Percentiles rank a stretch among this genome's conserved stretches.
phyloP scores from a whole-genome alignment of 176 grass and related monocot species.

The Oryza glumipatula region DNA sequence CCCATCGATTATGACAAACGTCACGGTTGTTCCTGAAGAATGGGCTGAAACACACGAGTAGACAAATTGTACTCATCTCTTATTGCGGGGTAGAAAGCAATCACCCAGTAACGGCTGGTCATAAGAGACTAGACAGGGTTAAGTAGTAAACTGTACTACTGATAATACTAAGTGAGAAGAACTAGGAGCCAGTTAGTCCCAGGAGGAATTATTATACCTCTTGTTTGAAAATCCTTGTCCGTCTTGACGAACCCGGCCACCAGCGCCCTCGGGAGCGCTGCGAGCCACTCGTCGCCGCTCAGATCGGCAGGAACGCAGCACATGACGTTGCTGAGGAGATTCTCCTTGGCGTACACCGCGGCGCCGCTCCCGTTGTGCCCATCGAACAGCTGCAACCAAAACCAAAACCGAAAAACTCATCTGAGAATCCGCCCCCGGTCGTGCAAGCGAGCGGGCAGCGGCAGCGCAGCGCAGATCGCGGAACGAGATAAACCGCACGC shows the following conservation, averaged over 20 bases:
- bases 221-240: slow-evolving; percentile 90
- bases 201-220: slow-evolving; percentile 52
- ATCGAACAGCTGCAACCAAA: slow-evolving; percentile 82
- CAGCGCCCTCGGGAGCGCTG: slow-evolving; percentile 84
- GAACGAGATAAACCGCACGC: background rate
- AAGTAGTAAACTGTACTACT: background rate
- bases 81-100: background rate
- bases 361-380: slow-evolving; percentile 88
- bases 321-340: slow-evolving; percentile 85
- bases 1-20: slow-evolving; percentile 89
- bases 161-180: background rate
- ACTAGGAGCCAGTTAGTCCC: background rate
- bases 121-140: background rate
- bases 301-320: slow-evolving; percentile 77
- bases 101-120: background rate
- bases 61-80: slow-evolving; percentile 11
- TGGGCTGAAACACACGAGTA: slow-evolving; percentile 53
- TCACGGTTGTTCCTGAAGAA: slow-evolving; percentile 86
- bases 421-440: background rate
- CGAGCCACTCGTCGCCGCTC: slow-evolving; percentile 80
- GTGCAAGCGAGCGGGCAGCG: too few relatives aligned
- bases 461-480: background rate
- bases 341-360: slow-evolving; percentile 85
- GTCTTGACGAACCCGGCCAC: slow-evolving; percentile 98
- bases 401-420: background rate